Conservation (phyloP, 1,284 basidiomycete species). For the Naganishia cerealis region DNA sequence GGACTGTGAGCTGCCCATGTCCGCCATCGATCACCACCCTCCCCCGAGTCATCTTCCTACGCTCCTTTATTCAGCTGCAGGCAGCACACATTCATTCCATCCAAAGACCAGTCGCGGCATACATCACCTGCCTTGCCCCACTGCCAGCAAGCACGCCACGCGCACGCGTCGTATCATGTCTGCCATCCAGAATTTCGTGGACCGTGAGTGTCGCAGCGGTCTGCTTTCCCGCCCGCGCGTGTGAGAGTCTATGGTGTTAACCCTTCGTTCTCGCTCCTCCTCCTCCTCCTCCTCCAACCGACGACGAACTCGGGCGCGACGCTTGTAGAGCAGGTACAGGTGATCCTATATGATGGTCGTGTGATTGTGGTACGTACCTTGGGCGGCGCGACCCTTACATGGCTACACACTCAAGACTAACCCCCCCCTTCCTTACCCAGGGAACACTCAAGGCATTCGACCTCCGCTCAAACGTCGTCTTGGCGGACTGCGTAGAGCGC, state of each 20-base stretch:
- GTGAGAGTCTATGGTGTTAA: background rate
- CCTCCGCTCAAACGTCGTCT: constrained; percentile 87
- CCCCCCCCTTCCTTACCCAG: constrained; percentile 54
- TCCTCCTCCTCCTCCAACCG: too few species aligned
- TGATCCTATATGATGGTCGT: constrained; percentile 53
- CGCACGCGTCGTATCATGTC: constrained; percentile 22
- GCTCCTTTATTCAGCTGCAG: too few species aligned
- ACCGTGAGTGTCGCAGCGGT: constrained; percentile 24
- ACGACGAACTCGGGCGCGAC: background rate
- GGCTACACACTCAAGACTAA: background rate
- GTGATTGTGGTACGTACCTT: constrained; percentile 50
- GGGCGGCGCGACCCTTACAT: background rate
- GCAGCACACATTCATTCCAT: too few species aligned
- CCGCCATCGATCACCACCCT: too few species aligned
- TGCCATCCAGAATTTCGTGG: constrained; percentile 30
- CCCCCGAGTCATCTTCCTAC: too few species aligned
- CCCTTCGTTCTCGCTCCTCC: background rate
- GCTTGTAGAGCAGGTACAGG: constrained; percentile 52
- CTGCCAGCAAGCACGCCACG: background rate
- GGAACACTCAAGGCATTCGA: constrained; percentile 86
- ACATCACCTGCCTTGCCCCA: background rate
- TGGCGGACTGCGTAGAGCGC: constrained; percentile 85
- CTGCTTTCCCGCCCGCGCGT: background rate
- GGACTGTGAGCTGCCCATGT: too few species aligned
- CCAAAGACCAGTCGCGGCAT: too few species aligned